Base-by-base conservation (phyloP, 108 stramenopile genomes). In the Nannochloropsis salina region DNA sequence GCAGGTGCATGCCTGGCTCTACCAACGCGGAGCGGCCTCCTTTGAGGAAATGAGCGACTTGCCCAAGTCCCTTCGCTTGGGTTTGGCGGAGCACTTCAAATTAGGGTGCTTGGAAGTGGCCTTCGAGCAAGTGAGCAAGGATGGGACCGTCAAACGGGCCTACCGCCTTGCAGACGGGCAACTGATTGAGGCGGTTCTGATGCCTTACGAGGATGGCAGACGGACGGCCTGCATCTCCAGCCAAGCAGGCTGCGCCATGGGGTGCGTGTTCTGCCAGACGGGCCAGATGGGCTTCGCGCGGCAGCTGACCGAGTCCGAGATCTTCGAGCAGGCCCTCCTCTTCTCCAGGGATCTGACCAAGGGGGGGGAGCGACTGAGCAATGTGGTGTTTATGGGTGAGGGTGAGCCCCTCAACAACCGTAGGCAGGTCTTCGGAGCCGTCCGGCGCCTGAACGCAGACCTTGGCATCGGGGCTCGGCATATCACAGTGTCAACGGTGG, bases 311-410 rank as follows among this genome's bases (percentile, higher is more conserved):
- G 43, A 93, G 9, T 94, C 94, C 9, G 97, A 98, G 87, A 97
- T 97, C 82, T 94, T 95, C 83, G 95, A 95, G 83, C 96, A 97
- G 87, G 96, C 95, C 18, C 92, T 22, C 22, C 43, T 61, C 9
- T 90, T 85, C 44, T 80, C 84, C 44, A 44, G 84, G 79, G 86
- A 90, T 80, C 84, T 90, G 43, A 40, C 45, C 8, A 18, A 31
- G 21, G 79, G 42, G 42, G 90, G 84, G 5, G 94, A 95, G 44
- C 91, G 97, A 11, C 84, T 98, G 18, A 92, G 92, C 4, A 98
- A 98, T 89, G 92, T 98, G 80, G 98, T 98, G 10, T 94, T 98
- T 84, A 98, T 98, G 98, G 97, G 97, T 0, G 96, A 96, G 96
- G 97, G 97, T 1, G 94, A 92, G 81, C 92, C 98, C 18, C 85